Evolutionary conservation across 495 filamentous ascomycete genomes (phyloP), one percentile per base, ranked within the genome.

Genomic region (Usnea hakonensis): DNA sequence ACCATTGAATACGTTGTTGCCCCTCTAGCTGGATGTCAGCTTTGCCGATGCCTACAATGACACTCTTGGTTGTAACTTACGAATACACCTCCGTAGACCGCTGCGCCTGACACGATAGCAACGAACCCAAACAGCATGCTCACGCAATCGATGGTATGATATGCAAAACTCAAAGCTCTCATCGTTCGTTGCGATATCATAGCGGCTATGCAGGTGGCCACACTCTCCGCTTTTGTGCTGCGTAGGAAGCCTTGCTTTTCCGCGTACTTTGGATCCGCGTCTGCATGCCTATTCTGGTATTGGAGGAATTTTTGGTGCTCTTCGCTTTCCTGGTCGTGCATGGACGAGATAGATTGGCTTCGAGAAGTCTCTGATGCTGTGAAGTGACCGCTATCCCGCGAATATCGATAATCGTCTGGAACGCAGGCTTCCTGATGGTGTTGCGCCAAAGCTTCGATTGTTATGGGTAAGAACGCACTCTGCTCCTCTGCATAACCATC

Each of bases 341-440:
- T 76, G 11, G 84, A 86, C 13, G 79, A 82, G 23, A 85, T 75
- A 30, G 89, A 88, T 50, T 85, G 80, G 55, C 88, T 78, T 28
- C 87, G 88, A 59, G 85, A 83, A 5, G 87, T 82, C 57, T 82
- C 81, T 3, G 82, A 82, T 66, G 94, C 90, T 0, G 90, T 91
- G 19, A 91, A 91, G 65, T 96, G 92, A 3, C 90, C 91, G 62
- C 92, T 96, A 72, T 96, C 94, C 55, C 87, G 79, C 7, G 90
- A 95, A 74, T 83, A 88, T 43, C 90, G 85, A 68, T 84, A 81
- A 16, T 73, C 73, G 60, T 80, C 72, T 40, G 72, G 73, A 40
- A 71, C 71, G 9, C 75, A 72, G 57, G 81, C 79, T 40, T 77
- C 77, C 62, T 78, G 81, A 57, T 83, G 75, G 66, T 86, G 83